phyloP scores from a whole-genome alignment of 768 basidiomycete genomes.

The Rhodosporidiobolus odoratus region DNA sequence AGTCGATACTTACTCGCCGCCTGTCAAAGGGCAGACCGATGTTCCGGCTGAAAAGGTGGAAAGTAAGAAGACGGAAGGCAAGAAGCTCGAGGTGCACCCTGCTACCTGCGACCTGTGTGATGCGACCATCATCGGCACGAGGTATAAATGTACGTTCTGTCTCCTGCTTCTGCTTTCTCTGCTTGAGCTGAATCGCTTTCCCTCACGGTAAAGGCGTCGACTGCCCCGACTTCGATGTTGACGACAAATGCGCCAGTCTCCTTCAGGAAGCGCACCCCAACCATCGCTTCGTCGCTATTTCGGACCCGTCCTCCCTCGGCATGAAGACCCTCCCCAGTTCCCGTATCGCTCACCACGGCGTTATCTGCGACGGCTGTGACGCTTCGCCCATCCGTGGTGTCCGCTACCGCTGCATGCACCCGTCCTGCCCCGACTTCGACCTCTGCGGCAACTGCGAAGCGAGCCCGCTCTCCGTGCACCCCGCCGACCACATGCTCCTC shows the following conservation, averaged over 20 bases:
- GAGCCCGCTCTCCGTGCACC: slow-evolving; percentile 69
- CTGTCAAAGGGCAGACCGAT: background rate
- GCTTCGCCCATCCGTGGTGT: slow-evolving; percentile 59
- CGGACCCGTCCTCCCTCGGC: background rate
- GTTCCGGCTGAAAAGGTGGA: background rate
- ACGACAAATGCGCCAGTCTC: background rate
- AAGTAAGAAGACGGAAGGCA: background rate
- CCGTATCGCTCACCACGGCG: slow-evolving; percentile 51
- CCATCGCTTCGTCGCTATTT: background rate
- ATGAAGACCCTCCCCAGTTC: background rate
- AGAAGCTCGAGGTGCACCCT: slow-evolving; percentile 21
- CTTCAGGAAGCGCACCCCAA: slow-evolving; percentile 15
- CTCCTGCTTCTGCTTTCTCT: no score
- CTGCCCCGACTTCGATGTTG: slow-evolving; percentile 31
- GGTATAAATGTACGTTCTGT: slow-evolving; percentile 62
- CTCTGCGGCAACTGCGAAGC: slow-evolving; percentile 74
- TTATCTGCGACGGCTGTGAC: slow-evolving; percentile 72
- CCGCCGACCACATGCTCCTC: slow-evolving; percentile 62
- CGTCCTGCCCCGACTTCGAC: slow-evolving; percentile 71
- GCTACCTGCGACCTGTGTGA: slow-evolving; percentile 61
- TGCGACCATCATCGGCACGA: slow-evolving; percentile 57
- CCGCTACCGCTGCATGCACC: slow-evolving; percentile 81
- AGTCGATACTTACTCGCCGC: background rate
- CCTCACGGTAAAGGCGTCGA: slow-evolving; percentile 6
- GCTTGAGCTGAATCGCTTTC: background rate